Evolutionary conservation across 2,329 filamentous ascomycete genomes (phyloP).

Genomic region (Pestalotiopsis sp.): DNA sequence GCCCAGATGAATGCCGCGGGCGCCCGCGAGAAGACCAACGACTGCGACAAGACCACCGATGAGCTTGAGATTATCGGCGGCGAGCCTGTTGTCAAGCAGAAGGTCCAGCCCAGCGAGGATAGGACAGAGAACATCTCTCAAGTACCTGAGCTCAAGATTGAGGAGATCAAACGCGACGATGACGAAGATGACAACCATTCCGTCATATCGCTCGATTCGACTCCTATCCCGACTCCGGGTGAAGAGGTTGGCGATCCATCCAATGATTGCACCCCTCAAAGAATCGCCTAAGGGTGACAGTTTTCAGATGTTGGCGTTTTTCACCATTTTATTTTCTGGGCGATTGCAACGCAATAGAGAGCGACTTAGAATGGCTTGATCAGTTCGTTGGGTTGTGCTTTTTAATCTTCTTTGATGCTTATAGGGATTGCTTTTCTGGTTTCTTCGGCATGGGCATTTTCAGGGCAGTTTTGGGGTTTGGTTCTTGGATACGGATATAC

Average conservation of each 20-base stretch:
- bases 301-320: not conserved
- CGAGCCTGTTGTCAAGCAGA: slow-evolving; percentile 17
- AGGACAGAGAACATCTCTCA: not conserved
- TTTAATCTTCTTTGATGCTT: not conserved
- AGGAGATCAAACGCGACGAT: not conserved
- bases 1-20: slow-evolving; percentile 59
- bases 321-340: not conserved
- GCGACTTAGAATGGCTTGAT: not conserved
- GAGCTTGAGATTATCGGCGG: slow-evolving; percentile 35
- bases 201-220: not conserved
- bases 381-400: slow-evolving; percentile 1
- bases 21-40: slow-evolving; percentile 37
- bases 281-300: not conserved
- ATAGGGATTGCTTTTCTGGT: not conserved
- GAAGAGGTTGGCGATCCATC: slow-evolving; percentile 8
- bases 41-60: slow-evolving; percentile 27
- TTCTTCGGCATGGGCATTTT: not conserved
- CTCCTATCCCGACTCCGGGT: not conserved
- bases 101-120: not conserved
- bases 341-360: not conserved
- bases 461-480: not conserved
- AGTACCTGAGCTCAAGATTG: not conserved
- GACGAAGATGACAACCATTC: slow-evolving; percentile 7
- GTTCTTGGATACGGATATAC: not conserved
- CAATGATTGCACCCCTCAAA: slow-evolving; percentile 9